These are phyloP conservation scores for Mycosphaerella arachidis DNA, from an alignment of 2,329 filamentous ascomycete species.

Conservation along the genomic window DNA sequence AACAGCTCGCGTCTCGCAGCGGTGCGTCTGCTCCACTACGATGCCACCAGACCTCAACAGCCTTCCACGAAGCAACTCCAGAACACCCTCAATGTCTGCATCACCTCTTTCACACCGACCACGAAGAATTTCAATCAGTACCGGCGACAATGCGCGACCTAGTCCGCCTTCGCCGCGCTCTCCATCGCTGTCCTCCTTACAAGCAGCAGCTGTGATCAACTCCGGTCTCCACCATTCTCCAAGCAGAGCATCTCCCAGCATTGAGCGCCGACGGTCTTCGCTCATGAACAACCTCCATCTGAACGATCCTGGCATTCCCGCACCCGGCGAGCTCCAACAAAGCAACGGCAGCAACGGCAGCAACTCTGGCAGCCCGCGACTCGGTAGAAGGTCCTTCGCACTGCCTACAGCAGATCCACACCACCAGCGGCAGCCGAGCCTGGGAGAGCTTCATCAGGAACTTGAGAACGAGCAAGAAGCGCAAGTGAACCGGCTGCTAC, in stretches of 20 bases:
- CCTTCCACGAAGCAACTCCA: constrained; percentile 44
- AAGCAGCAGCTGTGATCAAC: constrained; percentile 73
- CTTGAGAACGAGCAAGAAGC: constrained; percentile 75
- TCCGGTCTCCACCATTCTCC: constrained; percentile 53
- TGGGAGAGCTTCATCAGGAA: constrained; percentile 74
- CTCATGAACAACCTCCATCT: constrained; percentile 65
- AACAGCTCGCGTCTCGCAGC: background rate
- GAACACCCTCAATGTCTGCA: constrained; percentile 31
- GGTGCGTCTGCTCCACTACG: background rate
- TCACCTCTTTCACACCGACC: constrained; percentile 28
- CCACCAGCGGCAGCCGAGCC: constrained; percentile 62
- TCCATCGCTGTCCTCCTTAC: constrained; percentile 63
- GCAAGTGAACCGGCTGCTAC: constrained; percentile 72
- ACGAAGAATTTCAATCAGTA: constrained; percentile 31
- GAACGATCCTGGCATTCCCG: constrained; percentile 64
- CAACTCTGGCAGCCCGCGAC: constrained; percentile 20
- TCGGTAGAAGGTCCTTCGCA: constrained; percentile 35
- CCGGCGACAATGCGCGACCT: constrained; percentile 38
- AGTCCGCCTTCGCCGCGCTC: constrained; percentile 57
- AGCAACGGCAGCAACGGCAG: constrained; percentile 27
- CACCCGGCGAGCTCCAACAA: constrained; percentile 64
- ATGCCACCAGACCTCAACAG: constrained; percentile 59
- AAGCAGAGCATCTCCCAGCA: constrained; percentile 42
- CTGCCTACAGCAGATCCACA: constrained; percentile 48
- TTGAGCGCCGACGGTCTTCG: constrained; percentile 60